phyloP scores from a whole-genome alignment of 108 stramenopile species.

The Bacterosira constricta region DNA sequence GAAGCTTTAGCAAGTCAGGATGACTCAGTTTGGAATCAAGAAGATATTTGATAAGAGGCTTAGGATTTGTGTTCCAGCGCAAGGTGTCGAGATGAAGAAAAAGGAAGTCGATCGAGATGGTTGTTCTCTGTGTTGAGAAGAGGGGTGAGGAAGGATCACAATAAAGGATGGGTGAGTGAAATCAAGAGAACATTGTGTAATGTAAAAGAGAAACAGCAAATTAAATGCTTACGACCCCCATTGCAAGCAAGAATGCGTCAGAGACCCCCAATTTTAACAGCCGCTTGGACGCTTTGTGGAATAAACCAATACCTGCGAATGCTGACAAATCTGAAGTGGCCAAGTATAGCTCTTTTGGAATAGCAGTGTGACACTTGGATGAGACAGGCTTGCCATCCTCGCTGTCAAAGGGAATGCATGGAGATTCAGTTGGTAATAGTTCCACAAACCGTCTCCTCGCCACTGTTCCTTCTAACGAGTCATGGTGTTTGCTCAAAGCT shows the following conservation, averaged over 20 bases:
- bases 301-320: constrained; percentile 61
- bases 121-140: constrained; percentile 44
- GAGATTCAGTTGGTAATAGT: constrained; percentile 3
- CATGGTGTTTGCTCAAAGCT: constrained; percentile 57
- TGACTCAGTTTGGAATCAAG: constrained; percentile 58
- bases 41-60: constrained; percentile 75
- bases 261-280: constrained; percentile 56
- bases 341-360: constrained; percentile 70
- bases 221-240: constrained; percentile 58
- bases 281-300: constrained; percentile 46
- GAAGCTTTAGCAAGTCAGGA: constrained; percentile 62
- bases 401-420: constrained; percentile 16
- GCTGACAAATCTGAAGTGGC: constrained; percentile 70
- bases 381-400: neutral
- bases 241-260: constrained; percentile 66
- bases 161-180: neutral
- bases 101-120: constrained; percentile 76
- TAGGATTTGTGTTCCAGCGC: constrained; percentile 70
- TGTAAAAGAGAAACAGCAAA: neutral
- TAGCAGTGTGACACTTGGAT: neutral
- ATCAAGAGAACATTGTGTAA: neutral
- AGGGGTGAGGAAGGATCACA: neutral
- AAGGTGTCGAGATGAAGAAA: constrained; percentile 72
- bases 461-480: constrained; percentile 11
- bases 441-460: constrained; percentile 19